Conservation (phyloP, 805 yeast species). For the Kluyveromyces nonfermentans region DNA sequence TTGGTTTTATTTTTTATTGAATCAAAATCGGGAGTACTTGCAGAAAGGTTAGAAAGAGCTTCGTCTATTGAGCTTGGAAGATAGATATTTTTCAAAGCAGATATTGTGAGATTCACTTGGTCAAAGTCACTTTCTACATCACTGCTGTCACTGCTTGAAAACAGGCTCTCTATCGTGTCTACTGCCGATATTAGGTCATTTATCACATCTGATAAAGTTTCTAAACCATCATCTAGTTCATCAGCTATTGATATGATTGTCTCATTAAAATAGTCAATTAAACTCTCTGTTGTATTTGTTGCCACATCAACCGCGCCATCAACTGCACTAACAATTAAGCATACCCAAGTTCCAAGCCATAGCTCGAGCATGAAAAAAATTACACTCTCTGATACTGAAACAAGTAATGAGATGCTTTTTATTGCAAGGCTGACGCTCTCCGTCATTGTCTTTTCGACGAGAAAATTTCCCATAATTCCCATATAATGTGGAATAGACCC, state of each 20-base stretch:
- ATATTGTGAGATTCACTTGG: constrained; percentile 50
- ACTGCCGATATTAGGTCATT: constrained; percentile 46
- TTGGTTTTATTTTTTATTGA: constrained; percentile 53
- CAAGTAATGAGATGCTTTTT: constrained; percentile 34
- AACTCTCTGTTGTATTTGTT: constrained; percentile 56
- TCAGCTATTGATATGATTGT: constrained; percentile 46
- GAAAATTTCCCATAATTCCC: constrained; percentile 43
- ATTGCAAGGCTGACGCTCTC: constrained; percentile 40
- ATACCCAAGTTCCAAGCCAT: constrained; percentile 78
- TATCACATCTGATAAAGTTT: constrained; percentile 47
- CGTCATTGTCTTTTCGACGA: constrained; percentile 40
- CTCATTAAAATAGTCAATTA: constrained; percentile 51
- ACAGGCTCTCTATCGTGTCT: constrained; percentile 44
- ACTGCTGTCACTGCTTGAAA: constrained; percentile 36
- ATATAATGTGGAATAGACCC: constrained; percentile 49
- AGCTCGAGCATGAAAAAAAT: constrained; percentile 59
- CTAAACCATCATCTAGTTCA: constrained; percentile 59
- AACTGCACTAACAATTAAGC: constrained; percentile 66
- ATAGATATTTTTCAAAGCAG: constrained; percentile 43
- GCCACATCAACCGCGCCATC: constrained; percentile 68
- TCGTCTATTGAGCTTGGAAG: constrained; percentile 59
- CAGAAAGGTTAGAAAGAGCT: constrained; percentile 42
- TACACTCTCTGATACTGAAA: constrained; percentile 51
- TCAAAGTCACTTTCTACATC: constrained; percentile 29
- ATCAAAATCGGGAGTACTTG: constrained; percentile 55